These are phyloP conservation scores for Paramecium octaurelia DNA, from an alignment of 73 alveolate genomes.

Conservation along the genomic window DNA sequence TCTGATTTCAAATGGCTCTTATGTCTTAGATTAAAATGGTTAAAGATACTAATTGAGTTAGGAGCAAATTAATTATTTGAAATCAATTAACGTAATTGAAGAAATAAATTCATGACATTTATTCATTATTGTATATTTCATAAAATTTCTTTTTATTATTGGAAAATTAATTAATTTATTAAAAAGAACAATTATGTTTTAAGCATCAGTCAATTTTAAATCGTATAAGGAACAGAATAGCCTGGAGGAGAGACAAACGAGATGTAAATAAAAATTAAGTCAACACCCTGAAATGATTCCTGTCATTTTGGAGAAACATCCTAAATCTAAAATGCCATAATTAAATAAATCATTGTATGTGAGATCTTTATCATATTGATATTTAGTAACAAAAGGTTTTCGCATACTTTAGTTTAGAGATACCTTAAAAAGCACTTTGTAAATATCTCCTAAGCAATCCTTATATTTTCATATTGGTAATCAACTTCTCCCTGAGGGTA, in stretches of 20 bases:
- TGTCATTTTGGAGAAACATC: constrained; percentile 35
- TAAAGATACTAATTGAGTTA: not conserved
- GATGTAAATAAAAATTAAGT: not conserved
- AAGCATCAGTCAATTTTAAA: not conserved
- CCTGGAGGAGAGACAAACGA: constrained; percentile 20
- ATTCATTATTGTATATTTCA: not conserved
- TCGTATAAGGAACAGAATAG: constrained; percentile 28
- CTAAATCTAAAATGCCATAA: constrained; percentile 26
- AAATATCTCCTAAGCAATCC: not conserved
- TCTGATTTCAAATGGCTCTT: not conserved
- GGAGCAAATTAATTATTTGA: not conserved
- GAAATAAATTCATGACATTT: not conserved
- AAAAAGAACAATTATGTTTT: not conserved
- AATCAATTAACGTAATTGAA: constrained; percentile 11
- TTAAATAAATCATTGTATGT: not conserved
- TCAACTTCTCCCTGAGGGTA: not conserved
- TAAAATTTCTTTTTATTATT: not conserved
- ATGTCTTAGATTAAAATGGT: constrained; percentile 2
- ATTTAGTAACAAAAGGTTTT: constrained; percentile 51
- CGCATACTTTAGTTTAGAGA: constrained; percentile 27
- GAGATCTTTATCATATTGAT: not conserved
- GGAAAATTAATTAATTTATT: not conserved
- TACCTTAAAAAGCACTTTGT: constrained; percentile 14
- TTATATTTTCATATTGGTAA: not conserved
- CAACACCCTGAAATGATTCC: constrained; percentile 54